Base-by-base conservation (phyloP, 495 filamentous ascomycete genomes). In the Hypoxylon intermedium region DNA sequence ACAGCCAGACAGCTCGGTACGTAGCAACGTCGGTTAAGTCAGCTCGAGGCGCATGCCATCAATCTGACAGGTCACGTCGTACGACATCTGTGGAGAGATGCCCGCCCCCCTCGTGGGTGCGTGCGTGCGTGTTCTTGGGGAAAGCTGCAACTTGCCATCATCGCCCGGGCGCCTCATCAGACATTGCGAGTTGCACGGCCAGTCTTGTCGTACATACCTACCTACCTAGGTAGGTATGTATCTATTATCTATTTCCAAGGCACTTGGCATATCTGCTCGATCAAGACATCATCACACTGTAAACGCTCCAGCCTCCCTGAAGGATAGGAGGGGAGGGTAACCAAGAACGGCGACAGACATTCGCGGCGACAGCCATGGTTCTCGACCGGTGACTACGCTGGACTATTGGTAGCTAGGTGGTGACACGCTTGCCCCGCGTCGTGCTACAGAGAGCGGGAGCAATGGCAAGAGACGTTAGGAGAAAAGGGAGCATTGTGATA, bases 41-140 rank as follows among this genome's bases (percentile, higher is more conserved):
- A 56, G 28, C 55, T 61, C 60, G 47, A 58, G 63, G 60, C 61
- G 63, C 62, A 70, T 68, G 65, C 56, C 53, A 53, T 59, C 60
- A 63, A 71, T 68, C 62, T 71, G 68, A 71, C 62, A 71, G 54
- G 65, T 71, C 68, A 64, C 41, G 55, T 71, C 18, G 59, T 54
- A 71, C 66, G 61, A 43, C 68, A 56, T 68, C 58, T 67, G 57
- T 63, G 53, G 58, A 65, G 56, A 62, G 48, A 58, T 21, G 23
- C 44, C 53, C 52, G 50, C 52, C 60, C 63, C 62, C 61, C 68
- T 56, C 50, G 42, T 57, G 56, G 51, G 56, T 52, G 46, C 56
- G 31, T 51, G 38, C 49, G 40, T 28, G 45, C 18, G n/a, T n/a
- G n/a, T 36, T n/a, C n/a, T 5, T 38, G 41, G 37, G 24, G 41